Evolutionary conservation across 352 stramenopile species (phyloP).

Genomic region (Pythium sukuiense): DNA sequence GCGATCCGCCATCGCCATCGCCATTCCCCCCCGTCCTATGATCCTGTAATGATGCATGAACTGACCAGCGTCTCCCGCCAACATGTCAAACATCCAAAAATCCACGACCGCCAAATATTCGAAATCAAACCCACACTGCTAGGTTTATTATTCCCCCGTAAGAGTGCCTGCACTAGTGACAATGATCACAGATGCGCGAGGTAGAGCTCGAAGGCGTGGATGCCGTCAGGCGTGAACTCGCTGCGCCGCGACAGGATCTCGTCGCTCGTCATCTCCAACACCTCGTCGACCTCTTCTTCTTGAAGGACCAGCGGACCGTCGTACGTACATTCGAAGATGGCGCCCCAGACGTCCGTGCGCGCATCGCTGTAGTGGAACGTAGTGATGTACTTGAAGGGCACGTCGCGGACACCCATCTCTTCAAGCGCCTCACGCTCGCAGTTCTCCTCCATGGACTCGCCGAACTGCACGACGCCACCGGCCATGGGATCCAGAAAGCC

Average conservation of each 20-base stretch:
- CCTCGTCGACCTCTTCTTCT: slow-evolving; percentile 76
- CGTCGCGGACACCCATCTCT: slow-evolving; percentile 79
- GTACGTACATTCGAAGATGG: slow-evolving; percentile 77
- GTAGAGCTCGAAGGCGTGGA: slow-evolving; percentile 79
- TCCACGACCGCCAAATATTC: slow-evolving; percentile 3
- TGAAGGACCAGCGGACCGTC: slow-evolving; percentile 65
- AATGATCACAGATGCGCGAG: slow-evolving; percentile 22
- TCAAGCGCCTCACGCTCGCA: slow-evolving; percentile 74
- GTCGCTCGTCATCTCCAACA: slow-evolving; percentile 66
- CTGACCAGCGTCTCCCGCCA: slow-evolving; percentile 12
- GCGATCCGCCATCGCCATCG: slow-evolving; percentile 13
- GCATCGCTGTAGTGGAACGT: slow-evolving; percentile 73
- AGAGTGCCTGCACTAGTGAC: background rate
- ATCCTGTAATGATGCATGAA: background rate
- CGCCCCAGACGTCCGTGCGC: slow-evolving; percentile 69
- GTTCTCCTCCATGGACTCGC: slow-evolving; percentile 67
- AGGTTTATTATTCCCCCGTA: slow-evolving; percentile 3
- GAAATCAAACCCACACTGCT: slow-evolving; percentile 18
- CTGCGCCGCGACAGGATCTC: slow-evolving; percentile 60
- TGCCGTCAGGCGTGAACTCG: slow-evolving; percentile 83
- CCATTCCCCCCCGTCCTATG: background rate
- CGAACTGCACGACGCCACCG: slow-evolving; percentile 78
- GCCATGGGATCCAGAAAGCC: slow-evolving; percentile 83
- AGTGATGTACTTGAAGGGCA: slow-evolving; percentile 48
- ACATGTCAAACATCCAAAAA: slow-evolving; percentile 18